Evolutionary conservation across 1,284 basidiomycete species (phyloP).

Genomic region (Moesziomyces sp.): DNA sequence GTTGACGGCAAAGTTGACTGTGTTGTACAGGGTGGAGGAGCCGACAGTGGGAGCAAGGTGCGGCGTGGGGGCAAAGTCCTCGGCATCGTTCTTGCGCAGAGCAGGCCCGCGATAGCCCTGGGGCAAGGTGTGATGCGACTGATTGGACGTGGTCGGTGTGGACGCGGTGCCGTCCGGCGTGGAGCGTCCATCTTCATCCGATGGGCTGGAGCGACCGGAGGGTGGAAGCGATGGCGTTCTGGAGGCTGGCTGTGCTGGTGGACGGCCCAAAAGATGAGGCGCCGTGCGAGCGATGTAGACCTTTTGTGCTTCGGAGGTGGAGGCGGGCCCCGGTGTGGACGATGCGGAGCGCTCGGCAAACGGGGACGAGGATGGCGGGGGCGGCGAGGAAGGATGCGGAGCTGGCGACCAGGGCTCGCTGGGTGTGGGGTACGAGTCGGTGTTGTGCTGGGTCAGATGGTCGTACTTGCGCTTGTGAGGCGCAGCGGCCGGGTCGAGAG

Average conservation of each 20-base stretch:
- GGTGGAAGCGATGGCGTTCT: constrained; percentile 28
- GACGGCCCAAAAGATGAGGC: constrained; percentile 49
- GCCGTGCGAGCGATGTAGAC: constrained; percentile 55
- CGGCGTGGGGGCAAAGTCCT: constrained; percentile 55
- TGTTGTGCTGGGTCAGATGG: constrained; percentile 18
- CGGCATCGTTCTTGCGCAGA: constrained; percentile 51
- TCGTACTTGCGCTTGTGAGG: constrained; percentile 35
- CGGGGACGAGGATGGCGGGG: constrained; percentile 1
- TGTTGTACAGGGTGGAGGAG: constrained; percentile 35
- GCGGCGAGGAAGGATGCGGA: constrained; percentile 9
- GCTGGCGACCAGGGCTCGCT: constrained; percentile 11
- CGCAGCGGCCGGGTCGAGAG: not conserved
- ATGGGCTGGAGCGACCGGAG: constrained; percentile 36
- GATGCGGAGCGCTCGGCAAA: constrained; percentile 22
- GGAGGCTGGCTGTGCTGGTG: constrained; percentile 16
- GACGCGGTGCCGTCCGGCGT: constrained; percentile 21
- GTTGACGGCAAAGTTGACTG: constrained; percentile 58
- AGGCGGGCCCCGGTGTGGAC: constrained; percentile 22
- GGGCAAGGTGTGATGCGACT: constrained; percentile 49
- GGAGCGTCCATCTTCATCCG: constrained; percentile 34
- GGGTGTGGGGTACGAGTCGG: not conserved
- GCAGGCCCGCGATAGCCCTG: constrained; percentile 54
- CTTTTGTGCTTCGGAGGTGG: constrained; percentile 28
- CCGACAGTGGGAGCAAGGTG: constrained; percentile 32
- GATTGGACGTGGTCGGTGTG: constrained; percentile 16